These are phyloP conservation scores for Cucurbita moschata DNA, from an alignment of 306 rosid genomes.

Conservation along the genomic window DNA sequence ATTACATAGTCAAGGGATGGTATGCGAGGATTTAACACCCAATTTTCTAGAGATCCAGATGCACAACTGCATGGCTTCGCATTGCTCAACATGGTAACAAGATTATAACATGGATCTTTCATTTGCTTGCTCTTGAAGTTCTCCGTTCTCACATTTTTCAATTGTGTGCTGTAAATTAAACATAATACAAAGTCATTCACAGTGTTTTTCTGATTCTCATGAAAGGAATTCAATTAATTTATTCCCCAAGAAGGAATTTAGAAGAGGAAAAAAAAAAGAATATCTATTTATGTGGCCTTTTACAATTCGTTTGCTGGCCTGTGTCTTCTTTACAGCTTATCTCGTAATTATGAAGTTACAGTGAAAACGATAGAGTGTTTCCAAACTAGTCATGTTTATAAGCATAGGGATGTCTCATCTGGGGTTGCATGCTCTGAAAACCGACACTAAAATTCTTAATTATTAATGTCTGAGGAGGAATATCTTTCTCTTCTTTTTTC, in stretches of 20 bases:
- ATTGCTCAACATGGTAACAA: conserved; percentile 1
- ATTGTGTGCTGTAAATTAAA: background rate
- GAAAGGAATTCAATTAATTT: background rate
- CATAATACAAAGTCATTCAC: background rate
- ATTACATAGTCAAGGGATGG: background rate
- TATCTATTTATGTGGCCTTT: background rate
- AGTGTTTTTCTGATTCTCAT: background rate
- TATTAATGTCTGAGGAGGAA: conserved; percentile 9
- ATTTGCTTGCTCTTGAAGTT: background rate
- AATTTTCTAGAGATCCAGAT: background rate
- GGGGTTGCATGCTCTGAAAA: conserved; percentile 11
- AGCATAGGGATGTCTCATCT: conserved; percentile 11
- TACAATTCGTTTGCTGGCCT: conserved; percentile 1
- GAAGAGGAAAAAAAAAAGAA: background rate
- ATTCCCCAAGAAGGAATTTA: background rate
- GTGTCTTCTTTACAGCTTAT: conserved; percentile 4
- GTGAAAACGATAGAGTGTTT: conserved; percentile 1
- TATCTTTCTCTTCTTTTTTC: conserved; percentile 6
- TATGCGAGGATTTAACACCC: background rate
- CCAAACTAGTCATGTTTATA: conserved; percentile 6
- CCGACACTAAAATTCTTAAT: conserved; percentile 7
- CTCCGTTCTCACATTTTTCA: background rate
- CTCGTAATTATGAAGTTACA: conserved; percentile 3
- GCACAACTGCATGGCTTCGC: background rate
- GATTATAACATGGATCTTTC: background rate